Conservation (phyloP, 1,139 yeast genomes). For the Yamadazyma songkhlaensis region DNA sequence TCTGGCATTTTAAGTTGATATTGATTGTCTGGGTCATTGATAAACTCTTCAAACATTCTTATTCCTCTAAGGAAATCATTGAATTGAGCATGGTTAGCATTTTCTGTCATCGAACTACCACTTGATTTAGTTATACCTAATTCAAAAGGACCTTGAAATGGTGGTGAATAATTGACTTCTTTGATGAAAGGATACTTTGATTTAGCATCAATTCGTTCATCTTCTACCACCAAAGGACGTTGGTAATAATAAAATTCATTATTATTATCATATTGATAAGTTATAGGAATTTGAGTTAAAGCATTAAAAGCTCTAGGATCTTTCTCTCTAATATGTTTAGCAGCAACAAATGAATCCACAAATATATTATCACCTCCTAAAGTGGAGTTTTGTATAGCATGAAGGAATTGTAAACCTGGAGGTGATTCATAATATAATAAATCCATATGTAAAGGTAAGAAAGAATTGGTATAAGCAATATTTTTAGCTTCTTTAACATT, state of each 20-base stretch:
- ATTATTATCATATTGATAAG: constrained; percentile 68
- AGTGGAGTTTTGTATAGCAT: constrained; percentile 61
- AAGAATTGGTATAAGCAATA: constrained; percentile 67
- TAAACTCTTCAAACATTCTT: constrained; percentile 54
- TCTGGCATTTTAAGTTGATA: constrained; percentile 56
- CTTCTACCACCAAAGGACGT: constrained; percentile 66
- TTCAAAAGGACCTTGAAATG: constrained; percentile 82
- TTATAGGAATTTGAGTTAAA: constrained; percentile 59
- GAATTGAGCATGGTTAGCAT: constrained; percentile 29
- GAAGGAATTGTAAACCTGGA: constrained; percentile 76
- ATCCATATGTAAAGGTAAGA: constrained; percentile 80
- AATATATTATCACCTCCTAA: constrained; percentile 71
- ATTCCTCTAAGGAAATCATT: constrained; percentile 61
- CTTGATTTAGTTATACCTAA: constrained; percentile 40
- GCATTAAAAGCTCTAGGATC: constrained; percentile 70
- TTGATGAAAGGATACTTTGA: constrained; percentile 42
- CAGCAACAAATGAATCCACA: constrained; percentile 75
- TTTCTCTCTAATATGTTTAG: constrained; percentile 45
- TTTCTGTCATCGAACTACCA: constrained; percentile 14
- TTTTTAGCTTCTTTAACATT: constrained; percentile 62
- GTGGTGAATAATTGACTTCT: constrained; percentile 76
- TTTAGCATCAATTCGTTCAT: constrained; percentile 30
- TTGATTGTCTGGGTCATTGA: constrained; percentile 56
- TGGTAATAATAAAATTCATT: constrained; percentile 62
- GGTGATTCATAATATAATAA: constrained; percentile 78